Evolutionary conservation across 2,329 filamentous ascomycete species (phyloP), one percentile per base, ranked within the genome.

Genomic region (Lecanoromycetidae sp.): DNA sequence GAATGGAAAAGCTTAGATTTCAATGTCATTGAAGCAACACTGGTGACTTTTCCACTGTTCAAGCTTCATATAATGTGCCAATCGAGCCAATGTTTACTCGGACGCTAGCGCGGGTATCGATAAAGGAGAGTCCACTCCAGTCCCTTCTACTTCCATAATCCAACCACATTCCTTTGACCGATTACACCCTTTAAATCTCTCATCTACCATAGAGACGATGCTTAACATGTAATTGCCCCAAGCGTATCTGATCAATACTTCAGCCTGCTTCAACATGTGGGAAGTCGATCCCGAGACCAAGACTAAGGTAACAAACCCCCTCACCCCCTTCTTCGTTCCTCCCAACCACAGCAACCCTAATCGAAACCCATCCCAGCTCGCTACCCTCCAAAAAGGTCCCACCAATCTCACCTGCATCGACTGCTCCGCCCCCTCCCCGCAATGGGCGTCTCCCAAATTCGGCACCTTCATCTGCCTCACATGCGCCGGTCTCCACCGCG

Each of bases 401-500:
- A 80, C 82, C 57, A 98, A 98, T 68, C 87, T 84, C 63, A 70
- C 78, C 58, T 98, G 91, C 71, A 90, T 88, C 70, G 91, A 98
- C 70, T 98, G 91, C 73, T 81, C 81, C 62, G 90, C 91, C 36
- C 90, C 91, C 19, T 93, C 87, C 58, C 91, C 91, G 53, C 91
- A 98, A 82, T 98, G 91, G 91, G 90, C 79, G 27, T 81, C 87
- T 30, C 91, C 91, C 55, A 98, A 98, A 68, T 94, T 98, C 63
- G 90, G 90, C 61, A 86, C 94, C 65, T 98, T 98, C 71, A 95
- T 98, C 74, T 98, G 91, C 68, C 80, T 98, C 44, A 86, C 83
- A 54, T 98, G 91, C 71, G 90, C 88, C 27, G 91, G 91, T 57
- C 85, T 91, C 44, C 91, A 98, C 69, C 84, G 91, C 54, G 87